These are phyloP conservation scores for Amauroascus verrucosus DNA, from an alignment of 2,329 filamentous ascomycete genomes.

Conservation along the genomic window DNA sequence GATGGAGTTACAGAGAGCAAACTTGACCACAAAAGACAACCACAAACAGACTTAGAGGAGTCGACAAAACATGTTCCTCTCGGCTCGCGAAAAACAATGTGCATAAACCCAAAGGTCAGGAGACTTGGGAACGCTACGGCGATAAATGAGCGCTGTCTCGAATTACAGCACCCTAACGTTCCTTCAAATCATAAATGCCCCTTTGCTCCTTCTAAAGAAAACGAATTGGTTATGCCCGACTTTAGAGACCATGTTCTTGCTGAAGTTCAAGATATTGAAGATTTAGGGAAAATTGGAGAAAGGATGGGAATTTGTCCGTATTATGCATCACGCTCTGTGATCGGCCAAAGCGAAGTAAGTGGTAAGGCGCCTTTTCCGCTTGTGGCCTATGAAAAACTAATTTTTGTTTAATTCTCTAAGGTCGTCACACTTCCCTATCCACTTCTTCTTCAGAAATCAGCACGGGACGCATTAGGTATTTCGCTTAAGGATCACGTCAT, in stretches of 20 bases:
- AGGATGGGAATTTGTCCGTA: conserved; percentile 81
- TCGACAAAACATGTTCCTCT: conserved; percentile 70
- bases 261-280: conserved; percentile 84
- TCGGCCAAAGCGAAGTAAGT: conserved; percentile 63
- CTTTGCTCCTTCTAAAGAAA: conserved; percentile 69
- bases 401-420: conserved; percentile 30
- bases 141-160: conserved; percentile 87
- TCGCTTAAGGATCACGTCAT: conserved; percentile 79
- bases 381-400: neutral
- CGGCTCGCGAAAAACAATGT: conserved; percentile 76
- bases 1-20: conserved; percentile 15
- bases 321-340: conserved; percentile 79
- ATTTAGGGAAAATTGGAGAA: conserved; percentile 67
- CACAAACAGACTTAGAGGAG: conserved; percentile 38
- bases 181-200: conserved; percentile 59
- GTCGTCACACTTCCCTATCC: conserved; percentile 91
- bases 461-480: conserved; percentile 76
- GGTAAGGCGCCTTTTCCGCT: neutral
- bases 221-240: conserved; percentile 58
- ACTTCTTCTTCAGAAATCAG: conserved; percentile 72
- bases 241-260: conserved; percentile 81
- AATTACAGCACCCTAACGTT: conserved; percentile 65
- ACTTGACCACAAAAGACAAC: conserved; percentile 15
- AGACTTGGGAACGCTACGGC: conserved; percentile 60
- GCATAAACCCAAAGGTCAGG: conserved; percentile 76